phyloP scores from a whole-genome alignment of 129 eudicot species.

The Heracleum sosnowskyi region DNA sequence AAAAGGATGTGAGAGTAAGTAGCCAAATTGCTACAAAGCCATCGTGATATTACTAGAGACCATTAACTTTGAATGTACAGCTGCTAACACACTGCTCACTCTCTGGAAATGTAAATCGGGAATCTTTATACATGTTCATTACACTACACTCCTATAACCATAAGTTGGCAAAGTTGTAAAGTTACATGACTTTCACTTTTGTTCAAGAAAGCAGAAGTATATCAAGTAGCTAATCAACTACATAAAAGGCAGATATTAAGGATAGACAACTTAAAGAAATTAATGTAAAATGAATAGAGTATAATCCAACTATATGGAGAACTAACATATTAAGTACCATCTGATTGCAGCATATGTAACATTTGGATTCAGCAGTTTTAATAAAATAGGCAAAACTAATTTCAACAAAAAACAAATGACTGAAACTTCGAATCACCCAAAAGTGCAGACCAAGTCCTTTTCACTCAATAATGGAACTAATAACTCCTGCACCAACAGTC shows the following conservation, averaged over 20 bases:
- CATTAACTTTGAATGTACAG: neutral
- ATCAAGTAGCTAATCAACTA: neutral
- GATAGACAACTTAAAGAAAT: neutral
- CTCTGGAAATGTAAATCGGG: neutral
- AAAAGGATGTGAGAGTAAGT: neutral
- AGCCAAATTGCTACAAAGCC: neutral
- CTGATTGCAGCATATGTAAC: slow-evolving; percentile 15
- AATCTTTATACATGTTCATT: neutral
- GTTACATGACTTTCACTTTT: neutral
- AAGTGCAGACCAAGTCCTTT: neutral
- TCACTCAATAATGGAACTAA: slow-evolving; percentile 36
- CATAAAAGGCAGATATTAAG: neutral
- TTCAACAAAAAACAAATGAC: neutral
- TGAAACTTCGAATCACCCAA: slow-evolving; percentile 3
- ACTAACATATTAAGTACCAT: neutral
- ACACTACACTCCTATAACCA: neutral
- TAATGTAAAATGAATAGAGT: slow-evolving; percentile 10
- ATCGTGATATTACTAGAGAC: neutral
- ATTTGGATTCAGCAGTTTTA: slow-evolving; percentile 8
- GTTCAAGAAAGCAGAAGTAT: neutral
- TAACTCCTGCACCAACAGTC: slow-evolving; percentile 65
- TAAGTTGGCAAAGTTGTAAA: neutral
- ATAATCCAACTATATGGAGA: slow-evolving; percentile 7
- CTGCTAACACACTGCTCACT: neutral
- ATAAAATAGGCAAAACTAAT: neutral